These are phyloP conservation scores for Solanum chmielewskii DNA, from an alignment of 257 asterid genomes.

Conservation along the genomic window DNA sequence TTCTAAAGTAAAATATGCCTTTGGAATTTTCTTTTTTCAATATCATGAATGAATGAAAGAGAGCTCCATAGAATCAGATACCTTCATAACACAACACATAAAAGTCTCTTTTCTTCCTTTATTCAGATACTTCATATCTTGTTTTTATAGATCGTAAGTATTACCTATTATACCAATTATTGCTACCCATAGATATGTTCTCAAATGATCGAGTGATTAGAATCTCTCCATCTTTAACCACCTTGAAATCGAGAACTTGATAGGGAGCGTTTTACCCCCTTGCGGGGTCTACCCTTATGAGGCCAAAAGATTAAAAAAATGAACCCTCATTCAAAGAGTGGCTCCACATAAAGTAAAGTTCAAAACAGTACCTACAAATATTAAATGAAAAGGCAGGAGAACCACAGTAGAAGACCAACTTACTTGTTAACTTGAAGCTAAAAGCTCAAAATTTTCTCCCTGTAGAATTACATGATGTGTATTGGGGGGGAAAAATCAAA, in stretches of 20 bases:
- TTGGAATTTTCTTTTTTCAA: neutral
- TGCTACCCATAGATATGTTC: neutral
- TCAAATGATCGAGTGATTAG: neutral
- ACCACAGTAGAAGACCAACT: neutral
- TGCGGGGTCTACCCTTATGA: neutral
- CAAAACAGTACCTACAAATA: neutral
- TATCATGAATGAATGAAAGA: neutral
- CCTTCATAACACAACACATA: neutral
- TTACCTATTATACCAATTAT: neutral
- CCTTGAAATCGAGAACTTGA: neutral
- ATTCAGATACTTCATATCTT: neutral
- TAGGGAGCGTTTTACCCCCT: neutral
- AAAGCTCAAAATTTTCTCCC: neutral
- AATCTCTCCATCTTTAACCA: neutral
- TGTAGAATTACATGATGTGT: neutral
- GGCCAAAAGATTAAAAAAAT: neutral
- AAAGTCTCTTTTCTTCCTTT: neutral
- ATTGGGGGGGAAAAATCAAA: neutral
- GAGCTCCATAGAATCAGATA: neutral
- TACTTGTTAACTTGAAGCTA: neutral
- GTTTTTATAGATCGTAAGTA: neutral
- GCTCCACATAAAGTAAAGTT: neutral
- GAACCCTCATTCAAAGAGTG: neutral
- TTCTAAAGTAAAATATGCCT: neutral
- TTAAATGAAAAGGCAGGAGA: neutral